phyloP scores from a whole-genome alignment of 148 eudicot species.

The Vaccinium myrtillus region DNA sequence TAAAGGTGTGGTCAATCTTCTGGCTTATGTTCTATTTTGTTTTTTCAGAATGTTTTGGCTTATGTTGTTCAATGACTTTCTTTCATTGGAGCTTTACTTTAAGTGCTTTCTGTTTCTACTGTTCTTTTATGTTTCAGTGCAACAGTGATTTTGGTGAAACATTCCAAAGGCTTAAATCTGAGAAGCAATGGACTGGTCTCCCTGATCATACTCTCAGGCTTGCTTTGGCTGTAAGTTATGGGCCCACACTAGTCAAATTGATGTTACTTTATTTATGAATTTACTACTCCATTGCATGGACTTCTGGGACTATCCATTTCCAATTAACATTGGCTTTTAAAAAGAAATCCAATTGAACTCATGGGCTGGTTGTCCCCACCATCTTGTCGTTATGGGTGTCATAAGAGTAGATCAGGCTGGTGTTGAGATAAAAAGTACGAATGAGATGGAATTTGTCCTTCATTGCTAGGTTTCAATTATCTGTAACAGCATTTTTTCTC shows the following conservation, averaged over 20 bases:
- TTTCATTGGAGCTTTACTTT: neutral
- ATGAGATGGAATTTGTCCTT: neutral
- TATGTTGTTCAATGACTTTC: neutral
- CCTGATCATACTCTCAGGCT: neutral
- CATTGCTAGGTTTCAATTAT: neutral
- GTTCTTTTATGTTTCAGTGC: neutral
- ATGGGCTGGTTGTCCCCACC: neutral
- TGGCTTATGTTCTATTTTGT: neutral
- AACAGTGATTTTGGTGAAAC: neutral
- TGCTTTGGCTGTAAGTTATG: neutral
- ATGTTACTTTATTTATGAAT: neutral
- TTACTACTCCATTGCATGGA: neutral
- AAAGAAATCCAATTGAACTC: neutral
- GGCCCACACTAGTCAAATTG: neutral
- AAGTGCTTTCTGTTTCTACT: neutral
- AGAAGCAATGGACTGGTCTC: neutral
- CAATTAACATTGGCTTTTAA: neutral
- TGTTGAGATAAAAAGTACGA: neutral
- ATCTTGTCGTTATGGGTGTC: neutral
- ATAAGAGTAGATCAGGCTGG: neutral
- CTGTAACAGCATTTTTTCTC: neutral
- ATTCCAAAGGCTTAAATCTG: neutral
- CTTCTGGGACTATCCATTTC: neutral
- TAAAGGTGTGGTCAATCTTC: neutral
- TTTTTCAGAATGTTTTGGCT: neutral